These are phyloP conservation scores for Protostelium mycophagum DNA, from an alignment of 78 protist species.

Conservation along the genomic window DNA sequence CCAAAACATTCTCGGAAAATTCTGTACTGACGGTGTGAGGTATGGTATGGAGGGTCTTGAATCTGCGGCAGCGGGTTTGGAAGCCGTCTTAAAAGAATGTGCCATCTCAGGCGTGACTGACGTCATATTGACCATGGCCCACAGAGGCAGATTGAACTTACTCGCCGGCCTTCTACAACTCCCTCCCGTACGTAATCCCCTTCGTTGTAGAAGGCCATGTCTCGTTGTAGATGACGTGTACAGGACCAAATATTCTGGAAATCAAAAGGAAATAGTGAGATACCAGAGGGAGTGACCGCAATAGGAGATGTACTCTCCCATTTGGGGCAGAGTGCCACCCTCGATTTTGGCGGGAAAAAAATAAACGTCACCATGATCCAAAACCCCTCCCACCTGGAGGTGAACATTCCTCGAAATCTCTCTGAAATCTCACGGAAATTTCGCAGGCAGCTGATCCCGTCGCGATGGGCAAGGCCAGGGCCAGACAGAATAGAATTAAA, in stretches of 20 bases:
- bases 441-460: conserved; percentile 86
- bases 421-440: neutral
- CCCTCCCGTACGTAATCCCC: neutral
- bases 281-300: conserved; percentile 43
- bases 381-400: conserved; percentile 93
- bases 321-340: conserved; percentile 54
- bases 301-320: conserved; percentile 93
- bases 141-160: conserved; percentile 86
- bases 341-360: conserved; percentile 2
- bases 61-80: conserved; percentile 64
- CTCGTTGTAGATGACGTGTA: neutral
- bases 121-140: conserved; percentile 89
- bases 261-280: conserved; percentile 43
- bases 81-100: conserved; percentile 32
- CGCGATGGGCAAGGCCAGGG: conserved; percentile 81
- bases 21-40: neutral
- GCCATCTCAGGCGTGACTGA: conserved; percentile 40
- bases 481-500: conserved; percentile 56
- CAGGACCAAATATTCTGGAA: conserved; percentile 34
- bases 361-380: conserved; percentile 74
- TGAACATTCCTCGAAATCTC: neutral
- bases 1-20: neutral
- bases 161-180: conserved; percentile 1
- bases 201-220: too few relatives aligned
- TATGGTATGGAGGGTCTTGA: conserved; percentile 77